Base-by-base conservation (phyloP, 495 filamentous ascomycete species). In the Aspergillus baeticus region DNA sequence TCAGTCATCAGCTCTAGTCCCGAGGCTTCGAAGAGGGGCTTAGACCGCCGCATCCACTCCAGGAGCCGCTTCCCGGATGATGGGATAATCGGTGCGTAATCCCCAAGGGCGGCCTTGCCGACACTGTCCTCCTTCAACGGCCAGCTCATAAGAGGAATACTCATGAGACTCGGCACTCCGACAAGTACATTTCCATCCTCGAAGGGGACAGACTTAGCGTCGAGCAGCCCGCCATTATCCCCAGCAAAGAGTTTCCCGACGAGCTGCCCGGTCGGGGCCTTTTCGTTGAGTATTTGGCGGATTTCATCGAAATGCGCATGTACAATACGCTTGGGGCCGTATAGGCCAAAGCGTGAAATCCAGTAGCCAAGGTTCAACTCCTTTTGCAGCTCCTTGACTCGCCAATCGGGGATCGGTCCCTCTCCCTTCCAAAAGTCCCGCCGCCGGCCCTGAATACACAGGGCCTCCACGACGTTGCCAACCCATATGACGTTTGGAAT, bases 401-500 rank as follows among this genome's bases (percentile, higher is more conserved):
- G 15, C 0, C 29, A n/a, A 23, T 55, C 53, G 6, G 53, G 41
- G 11, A 55, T 44, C 29, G 53, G 11, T 8, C 18, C 45, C 18
- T 52, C 20, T 5, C 49, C 49, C 10, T 22, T 13, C 1, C 26
- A 52, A 34, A 52, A 52, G 5, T 52, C n/a, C 15, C 20, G 10
- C 20, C 49, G 17, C n/a, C n/a, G 33, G 5, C 49, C 49, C 3
- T 23, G 34, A 14, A 21, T 52, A 4, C 13, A n/a, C 17, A 52
- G 10, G 15, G 20, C 49, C 8, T 21, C 15, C 0, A 21, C 15
- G 6, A 52, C 6, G 15, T 57, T 57, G 3, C 62, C 38, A 77
- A 70, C 5, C 72, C 68, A n/a, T 7, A 21, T n/a, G 20, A 21
- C 15, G 14, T 52, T 52, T 20, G 20, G 49, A 39, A 52, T 52